Conservation (phyloP, 116 monocot genomes). For the Phalaenopsis hybrid region DNA sequence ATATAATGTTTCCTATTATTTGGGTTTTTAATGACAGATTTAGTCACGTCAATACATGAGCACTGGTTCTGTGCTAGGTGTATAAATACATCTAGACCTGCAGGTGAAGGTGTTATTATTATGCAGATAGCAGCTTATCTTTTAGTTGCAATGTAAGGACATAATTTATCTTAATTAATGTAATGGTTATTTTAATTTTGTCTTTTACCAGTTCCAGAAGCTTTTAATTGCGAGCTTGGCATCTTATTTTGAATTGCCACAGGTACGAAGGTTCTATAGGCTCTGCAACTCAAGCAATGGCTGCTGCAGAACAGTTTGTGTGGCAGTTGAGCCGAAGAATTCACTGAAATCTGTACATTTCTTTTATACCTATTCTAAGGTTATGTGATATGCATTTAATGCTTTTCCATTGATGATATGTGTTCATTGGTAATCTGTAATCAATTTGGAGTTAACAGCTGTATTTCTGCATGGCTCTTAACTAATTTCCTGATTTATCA, state of each 20-base stretch:
- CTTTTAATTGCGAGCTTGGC: too few species aligned
- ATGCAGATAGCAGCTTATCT: constrained; percentile 68
- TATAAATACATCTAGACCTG: constrained; percentile 66
- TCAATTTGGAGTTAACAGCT: too few species aligned
- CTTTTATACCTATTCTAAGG: not conserved
- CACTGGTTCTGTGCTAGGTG: constrained; percentile 86
- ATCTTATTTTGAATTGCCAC: not conserved
- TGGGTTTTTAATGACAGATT: constrained; percentile 35
- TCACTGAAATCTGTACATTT: constrained; percentile 20
- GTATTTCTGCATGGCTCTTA: too few species aligned
- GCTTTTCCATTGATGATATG: not conserved
- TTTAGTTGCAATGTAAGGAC: constrained; percentile 74
- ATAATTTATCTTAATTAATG: not conserved
- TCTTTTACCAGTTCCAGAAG: too few species aligned
- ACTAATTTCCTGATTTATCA: too few species aligned
- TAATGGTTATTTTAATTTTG: not conserved
- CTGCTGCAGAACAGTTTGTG: constrained; percentile 62
- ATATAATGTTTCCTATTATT: not conserved
- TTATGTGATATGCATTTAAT: not conserved
- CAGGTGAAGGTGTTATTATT: constrained; percentile 85
- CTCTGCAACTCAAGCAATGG: constrained; percentile 91
- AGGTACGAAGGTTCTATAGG: constrained; percentile 97
- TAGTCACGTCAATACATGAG: constrained; percentile 92
- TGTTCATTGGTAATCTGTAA: too few species aligned
- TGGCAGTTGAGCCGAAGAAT: constrained; percentile 45